Conservation (phyloP, 2,329 filamentous ascomycete genomes). For the Fusarium virguliforme region DNA sequence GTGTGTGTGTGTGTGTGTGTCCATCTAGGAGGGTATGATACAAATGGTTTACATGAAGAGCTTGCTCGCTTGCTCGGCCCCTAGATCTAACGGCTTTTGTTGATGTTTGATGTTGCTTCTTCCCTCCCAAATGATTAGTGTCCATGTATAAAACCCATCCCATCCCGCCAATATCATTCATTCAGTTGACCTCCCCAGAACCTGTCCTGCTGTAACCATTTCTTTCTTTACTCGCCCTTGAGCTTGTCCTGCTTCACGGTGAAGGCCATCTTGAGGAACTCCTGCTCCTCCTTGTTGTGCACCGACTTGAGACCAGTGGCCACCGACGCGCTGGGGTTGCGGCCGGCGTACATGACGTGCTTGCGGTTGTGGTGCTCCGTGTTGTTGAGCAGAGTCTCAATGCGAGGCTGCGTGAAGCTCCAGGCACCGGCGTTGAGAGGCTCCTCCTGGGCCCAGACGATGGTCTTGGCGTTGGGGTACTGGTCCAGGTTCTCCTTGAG, state of each 20-base stretch:
- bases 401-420: conserved; percentile 96
- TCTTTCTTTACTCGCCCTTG: conserved; percentile 71
- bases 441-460: conserved; percentile 98
- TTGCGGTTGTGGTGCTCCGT: conserved; percentile 94
- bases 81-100: conserved; percentile 44
- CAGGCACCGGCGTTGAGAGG: conserved; percentile 97
- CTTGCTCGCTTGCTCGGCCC: conserved; percentile 36
- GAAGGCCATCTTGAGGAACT: conserved; percentile 79
- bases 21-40: conserved; percentile 55
- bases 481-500: conserved; percentile 96
- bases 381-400: conserved; percentile 95
- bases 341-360: conserved; percentile 97
- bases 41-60: conserved; percentile 54
- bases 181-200: conserved; percentile 31
- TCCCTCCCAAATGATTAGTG: conserved; percentile 47
- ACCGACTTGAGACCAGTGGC: conserved; percentile 91
- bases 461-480: conserved; percentile 97
- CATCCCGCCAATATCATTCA: conserved; percentile 29
- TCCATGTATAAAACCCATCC: conserved; percentile 30
- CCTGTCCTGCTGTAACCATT: conserved; percentile 4
- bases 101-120: conserved; percentile 28
- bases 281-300: conserved; percentile 94
- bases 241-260: conserved; percentile 78
- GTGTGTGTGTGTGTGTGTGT: no score
- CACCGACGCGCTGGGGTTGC: conserved; percentile 92